Evolutionary conservation across 2,329 filamentous ascomycete genomes (phyloP).

Genomic region (Neoscytalidium dimidiatum): DNA sequence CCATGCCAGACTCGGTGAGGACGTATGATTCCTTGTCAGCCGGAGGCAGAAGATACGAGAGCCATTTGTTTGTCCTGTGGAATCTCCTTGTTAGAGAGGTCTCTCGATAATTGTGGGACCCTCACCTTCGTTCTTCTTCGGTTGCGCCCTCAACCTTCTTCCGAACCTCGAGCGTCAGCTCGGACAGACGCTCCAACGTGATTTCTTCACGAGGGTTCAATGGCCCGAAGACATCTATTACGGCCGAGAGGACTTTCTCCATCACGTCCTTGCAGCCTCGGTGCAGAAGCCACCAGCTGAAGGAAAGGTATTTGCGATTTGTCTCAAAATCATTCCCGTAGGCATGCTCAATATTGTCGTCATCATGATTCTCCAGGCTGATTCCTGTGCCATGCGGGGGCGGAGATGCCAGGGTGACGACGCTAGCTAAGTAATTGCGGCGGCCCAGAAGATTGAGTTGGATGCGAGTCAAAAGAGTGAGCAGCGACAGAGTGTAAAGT

Average conservation of each 20-base stretch:
- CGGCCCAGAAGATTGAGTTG: constrained; percentile 96
- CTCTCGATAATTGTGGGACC: background rate
- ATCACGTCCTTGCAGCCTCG: constrained; percentile 83
- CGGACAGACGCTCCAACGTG: constrained; percentile 75
- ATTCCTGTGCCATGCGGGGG: constrained; percentile 72
- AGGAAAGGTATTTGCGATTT: constrained; percentile 90
- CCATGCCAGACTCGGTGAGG: constrained; percentile 81
- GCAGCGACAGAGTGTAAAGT: constrained; percentile 84
- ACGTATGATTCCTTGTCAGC: constrained; percentile 78
- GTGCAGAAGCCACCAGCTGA: constrained; percentile 98
- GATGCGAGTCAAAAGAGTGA: constrained; percentile 89
- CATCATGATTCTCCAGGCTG: constrained; percentile 88
- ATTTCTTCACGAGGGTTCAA: constrained; percentile 88
- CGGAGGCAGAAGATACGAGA: constrained; percentile 80
- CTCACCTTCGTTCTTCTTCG: constrained; percentile 61
- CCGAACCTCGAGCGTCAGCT: constrained; percentile 80
- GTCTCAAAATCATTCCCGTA: constrained; percentile 95
- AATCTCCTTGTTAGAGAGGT: background rate
- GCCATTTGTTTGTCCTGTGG: constrained; percentile 61
- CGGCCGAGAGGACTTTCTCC: constrained; percentile 78
- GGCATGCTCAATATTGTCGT: constrained; percentile 77
- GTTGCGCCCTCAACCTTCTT: constrained; percentile 79
- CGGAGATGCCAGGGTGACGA: constrained; percentile 82
- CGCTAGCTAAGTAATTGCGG: constrained; percentile 92
- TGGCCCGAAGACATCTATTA: constrained; percentile 85